These are phyloP conservation scores for Lonicera japonica DNA, from an alignment of 129 eudicot species.

Conservation along the genomic window DNA sequence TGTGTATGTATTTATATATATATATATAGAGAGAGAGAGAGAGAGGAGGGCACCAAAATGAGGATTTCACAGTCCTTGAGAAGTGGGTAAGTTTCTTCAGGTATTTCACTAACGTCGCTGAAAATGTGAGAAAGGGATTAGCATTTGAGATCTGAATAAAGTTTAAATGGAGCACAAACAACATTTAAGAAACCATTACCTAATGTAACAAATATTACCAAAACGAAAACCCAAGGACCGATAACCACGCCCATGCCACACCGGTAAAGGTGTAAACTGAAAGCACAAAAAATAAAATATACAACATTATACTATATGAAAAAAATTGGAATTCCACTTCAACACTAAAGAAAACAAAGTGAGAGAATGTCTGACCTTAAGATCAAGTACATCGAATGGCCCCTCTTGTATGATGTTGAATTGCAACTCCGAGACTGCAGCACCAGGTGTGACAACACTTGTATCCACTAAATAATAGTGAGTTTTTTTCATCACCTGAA, in stretches of 20 bases:
- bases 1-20: neutral
- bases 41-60: constrained; percentile 48
- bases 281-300: constrained; percentile 15
- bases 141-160: neutral
- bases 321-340: no score
- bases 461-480: constrained; percentile 93
- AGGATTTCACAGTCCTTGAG: constrained; percentile 82
- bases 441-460: constrained; percentile 78
- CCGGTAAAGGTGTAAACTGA: constrained; percentile 91
- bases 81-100: constrained; percentile 90
- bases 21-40: neutral
- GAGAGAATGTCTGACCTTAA: constrained; percentile 47
- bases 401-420: constrained; percentile 70
- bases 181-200: constrained; percentile 32
- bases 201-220: constrained; percentile 89
- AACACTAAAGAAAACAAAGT: no score
- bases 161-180: neutral
- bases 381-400: constrained; percentile 61
- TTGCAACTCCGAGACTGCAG: constrained; percentile 91
- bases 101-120: constrained; percentile 97
- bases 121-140: constrained; percentile 16
- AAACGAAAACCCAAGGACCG: constrained; percentile 94
- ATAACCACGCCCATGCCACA: constrained; percentile 90
- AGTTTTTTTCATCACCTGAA: constrained; percentile 97
- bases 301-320: neutral